These are phyloP conservation scores for Populus pruinosa DNA, from an alignment of 345 rosid genomes.

Conservation along the genomic window DNA sequence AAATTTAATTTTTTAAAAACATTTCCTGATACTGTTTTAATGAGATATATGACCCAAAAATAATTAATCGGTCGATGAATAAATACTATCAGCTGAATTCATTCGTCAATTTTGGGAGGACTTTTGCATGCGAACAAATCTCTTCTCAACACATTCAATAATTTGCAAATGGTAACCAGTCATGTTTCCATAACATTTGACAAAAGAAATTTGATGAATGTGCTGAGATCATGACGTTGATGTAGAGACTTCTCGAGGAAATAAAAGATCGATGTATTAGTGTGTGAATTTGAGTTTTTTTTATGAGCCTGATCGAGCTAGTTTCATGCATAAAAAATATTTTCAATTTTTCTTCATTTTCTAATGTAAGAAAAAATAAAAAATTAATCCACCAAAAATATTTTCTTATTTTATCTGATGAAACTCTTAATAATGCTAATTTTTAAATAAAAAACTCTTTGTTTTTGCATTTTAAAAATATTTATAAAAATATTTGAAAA, in stretches of 20 bases:
- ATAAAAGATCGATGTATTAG: neutral
- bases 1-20: too few species aligned
- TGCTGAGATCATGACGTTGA: neutral
- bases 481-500: too few species aligned
- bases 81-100: neutral
- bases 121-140: conserved; percentile 20
- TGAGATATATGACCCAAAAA: neutral
- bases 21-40: too few species aligned
- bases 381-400: too few species aligned
- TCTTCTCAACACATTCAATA: conserved; percentile 1
- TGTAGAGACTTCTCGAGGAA: neutral
- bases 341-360: too few species aligned
- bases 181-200: neutral
- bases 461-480: too few species aligned
- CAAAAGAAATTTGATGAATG: neutral
- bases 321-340: too few species aligned
- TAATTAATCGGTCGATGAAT: conserved; percentile 6
- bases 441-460: too few species aligned
- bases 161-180: neutral
- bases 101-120: conserved; percentile 39
- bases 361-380: too few species aligned
- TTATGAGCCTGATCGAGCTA: too few species aligned
- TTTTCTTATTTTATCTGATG: too few species aligned
- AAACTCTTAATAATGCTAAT: too few species aligned
- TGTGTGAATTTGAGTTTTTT: neutral